Evolutionary conservation across 192 early-diverging fungal genomes (phyloP), one percentile per base, ranked within the genome.

Genomic region (Backusella macrospora): DNA sequence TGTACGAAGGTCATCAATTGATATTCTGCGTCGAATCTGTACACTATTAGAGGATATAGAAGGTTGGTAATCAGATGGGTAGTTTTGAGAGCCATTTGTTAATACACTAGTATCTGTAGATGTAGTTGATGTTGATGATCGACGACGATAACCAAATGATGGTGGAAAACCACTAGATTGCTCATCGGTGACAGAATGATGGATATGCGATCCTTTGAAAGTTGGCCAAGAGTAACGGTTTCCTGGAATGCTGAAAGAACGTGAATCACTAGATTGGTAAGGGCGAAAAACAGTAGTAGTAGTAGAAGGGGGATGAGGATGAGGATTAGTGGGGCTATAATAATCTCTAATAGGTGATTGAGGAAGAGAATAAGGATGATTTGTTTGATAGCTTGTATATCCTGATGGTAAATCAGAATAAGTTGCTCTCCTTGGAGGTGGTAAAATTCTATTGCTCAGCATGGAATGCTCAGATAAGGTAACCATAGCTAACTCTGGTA

Each of bases 1-100:
- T 66, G 40, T 18, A 38, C 65, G 65, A 18, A 66, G 65, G 40
- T 66, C 65, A 43, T 66, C 65, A 66, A 66, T 66, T 3, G 65
- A 66, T 66, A 66, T 66, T 66, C 65, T 66, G 37, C 65, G 37
- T 42, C 52, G 16, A 12, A 59, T 59, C 7, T 59, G 52, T 23
- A 59, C 18, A 26, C 26, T 6, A 13, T 26, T 59, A 26, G 52
- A 59, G 26, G 52, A 23, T 59, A 59, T 59, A 23, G 52, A 23
- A 7, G 52, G 26, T 8, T 59, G 18, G 21, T 43, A 21, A 21
- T 38, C 65, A 43, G 12, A 21, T 42, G 14, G 63, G 16, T 12
- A 10, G 16, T 66, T 40, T 4, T 40, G 40, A 21, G 65, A 13
- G 21, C 16, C 8, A 21, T 8, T 38, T 40, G 63, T 38, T 7